phyloP scores from a whole-genome alignment of 2,329 filamentous ascomycete species.

The Aureobasidium melanogenum region DNA sequence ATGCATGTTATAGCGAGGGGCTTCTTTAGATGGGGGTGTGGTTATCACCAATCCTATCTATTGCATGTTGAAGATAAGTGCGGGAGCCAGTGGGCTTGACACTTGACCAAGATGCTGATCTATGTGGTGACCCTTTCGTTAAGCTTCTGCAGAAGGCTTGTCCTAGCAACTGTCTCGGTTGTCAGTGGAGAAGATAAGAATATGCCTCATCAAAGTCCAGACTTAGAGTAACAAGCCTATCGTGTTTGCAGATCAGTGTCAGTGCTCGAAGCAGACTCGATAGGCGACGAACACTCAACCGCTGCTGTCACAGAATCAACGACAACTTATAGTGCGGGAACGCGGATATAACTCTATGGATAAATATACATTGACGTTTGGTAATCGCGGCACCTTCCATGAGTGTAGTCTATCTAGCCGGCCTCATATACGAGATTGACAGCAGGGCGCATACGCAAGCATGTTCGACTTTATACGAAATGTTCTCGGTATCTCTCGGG shows the following conservation, averaged over 20 bases:
- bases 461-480: not conserved
- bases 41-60: not conserved
- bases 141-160: slow-evolving; percentile 8
- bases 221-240: not conserved
- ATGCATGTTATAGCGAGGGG: not conserved
- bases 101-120: not conserved
- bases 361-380: not conserved
- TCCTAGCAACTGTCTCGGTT: not conserved
- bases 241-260: not conserved
- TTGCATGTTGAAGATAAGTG: not conserved
- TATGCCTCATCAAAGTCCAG: not conserved
- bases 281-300: not conserved
- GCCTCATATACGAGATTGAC: not conserved
- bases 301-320: too few species aligned
- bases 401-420: not conserved
- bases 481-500: not conserved
- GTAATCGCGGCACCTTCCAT: not conserved
- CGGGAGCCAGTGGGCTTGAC: not conserved
- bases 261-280: not conserved
- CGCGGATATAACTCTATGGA: not conserved
- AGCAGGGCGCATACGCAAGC: too few species aligned
- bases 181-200: not conserved
- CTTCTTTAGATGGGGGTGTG: not conserved
- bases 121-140: not conserved
- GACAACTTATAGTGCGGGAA: not conserved